Conservation (phyloP, 768 basidiomycete genomes). For the Collybia nuda region DNA sequence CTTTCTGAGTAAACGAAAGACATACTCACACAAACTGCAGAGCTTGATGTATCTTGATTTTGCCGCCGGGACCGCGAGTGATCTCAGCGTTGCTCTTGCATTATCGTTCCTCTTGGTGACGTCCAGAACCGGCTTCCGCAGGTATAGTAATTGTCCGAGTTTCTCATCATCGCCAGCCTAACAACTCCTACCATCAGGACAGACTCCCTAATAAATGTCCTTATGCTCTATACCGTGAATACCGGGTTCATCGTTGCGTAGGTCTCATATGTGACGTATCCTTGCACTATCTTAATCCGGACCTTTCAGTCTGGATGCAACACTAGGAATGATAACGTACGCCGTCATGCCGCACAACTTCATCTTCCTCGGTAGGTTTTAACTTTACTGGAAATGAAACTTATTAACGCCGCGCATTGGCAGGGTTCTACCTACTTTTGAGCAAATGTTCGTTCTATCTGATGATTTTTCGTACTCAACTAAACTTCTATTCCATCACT, state of each 20-base stretch:
- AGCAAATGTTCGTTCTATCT: conserved; percentile 43
- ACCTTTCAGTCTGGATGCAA: conserved; percentile 40
- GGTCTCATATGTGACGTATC: conserved; percentile 21
- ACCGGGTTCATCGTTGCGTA: conserved; percentile 48
- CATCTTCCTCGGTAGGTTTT: conserved; percentile 45
- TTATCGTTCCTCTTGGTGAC: conserved; percentile 47
- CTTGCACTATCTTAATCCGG: not conserved
- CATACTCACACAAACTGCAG: conserved; percentile 26
- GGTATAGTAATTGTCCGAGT: conserved; percentile 24
- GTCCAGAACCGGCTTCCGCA: conserved; percentile 51
- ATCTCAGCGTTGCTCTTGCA: conserved; percentile 48
- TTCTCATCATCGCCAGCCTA: not conserved
- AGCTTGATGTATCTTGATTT: conserved; percentile 52
- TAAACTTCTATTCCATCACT: not conserved
- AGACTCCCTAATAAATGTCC: conserved; percentile 43
- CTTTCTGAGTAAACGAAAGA: not conserved
- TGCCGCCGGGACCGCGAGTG: conserved; percentile 46
- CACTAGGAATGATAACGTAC: conserved; percentile 45
- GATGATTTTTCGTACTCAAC: not conserved
- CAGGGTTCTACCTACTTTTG: conserved; percentile 49
- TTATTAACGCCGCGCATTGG: not conserved
- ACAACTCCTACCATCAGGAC: conserved; percentile 33
- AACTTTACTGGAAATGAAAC: not conserved
- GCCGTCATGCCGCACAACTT: conserved; percentile 54
- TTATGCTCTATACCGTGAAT: conserved; percentile 54